Evolutionary conservation across 2,329 filamentous ascomycete genomes (phyloP).

Genomic region (Sarocladiaceae sp.): DNA sequence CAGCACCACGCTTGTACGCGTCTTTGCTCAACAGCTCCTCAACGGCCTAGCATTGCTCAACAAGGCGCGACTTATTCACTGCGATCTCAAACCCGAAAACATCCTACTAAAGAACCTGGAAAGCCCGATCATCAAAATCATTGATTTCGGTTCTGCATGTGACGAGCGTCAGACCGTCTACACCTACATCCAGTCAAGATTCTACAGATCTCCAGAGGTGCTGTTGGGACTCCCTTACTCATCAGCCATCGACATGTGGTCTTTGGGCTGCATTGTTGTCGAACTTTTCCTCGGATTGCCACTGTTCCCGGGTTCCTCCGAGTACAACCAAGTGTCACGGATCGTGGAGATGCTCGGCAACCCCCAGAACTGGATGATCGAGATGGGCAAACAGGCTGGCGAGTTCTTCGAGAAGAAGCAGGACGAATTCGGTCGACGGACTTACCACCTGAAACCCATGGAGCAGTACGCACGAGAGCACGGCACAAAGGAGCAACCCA

Average conservation of each 20-base stretch:
- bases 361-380: slow-evolving; percentile 97
- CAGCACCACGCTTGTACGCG: slow-evolving; percentile 92
- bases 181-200: slow-evolving; percentile 97
- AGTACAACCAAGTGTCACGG: slow-evolving; percentile 96
- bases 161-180: slow-evolving; percentile 98
- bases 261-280: slow-evolving; percentile 93
- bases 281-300: slow-evolving; percentile 93
- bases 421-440: slow-evolving; percentile 88
- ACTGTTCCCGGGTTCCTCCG: slow-evolving; percentile 91
- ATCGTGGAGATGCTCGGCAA: slow-evolving; percentile 98
- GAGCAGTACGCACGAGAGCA: slow-evolving; percentile 96
- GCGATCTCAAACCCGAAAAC: slow-evolving; percentile 96
- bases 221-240: slow-evolving; percentile 94
- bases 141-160: slow-evolving; percentile 97
- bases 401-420: slow-evolving; percentile 93
- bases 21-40: slow-evolving; percentile 93
- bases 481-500: slow-evolving; percentile 94
- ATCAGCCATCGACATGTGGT: slow-evolving; percentile 99
- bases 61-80: slow-evolving; percentile 95
- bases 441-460: slow-evolving; percentile 91
- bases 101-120: slow-evolving; percentile 97
- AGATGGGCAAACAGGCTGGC: slow-evolving; percentile 95
- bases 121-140: slow-evolving; percentile 99
- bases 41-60: slow-evolving; percentile 89
- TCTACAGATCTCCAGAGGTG: slow-evolving; percentile 96